Evolutionary conservation across 2,329 filamentous ascomycete species (phyloP).

Genomic region (Aureobasidium sp.): DNA sequence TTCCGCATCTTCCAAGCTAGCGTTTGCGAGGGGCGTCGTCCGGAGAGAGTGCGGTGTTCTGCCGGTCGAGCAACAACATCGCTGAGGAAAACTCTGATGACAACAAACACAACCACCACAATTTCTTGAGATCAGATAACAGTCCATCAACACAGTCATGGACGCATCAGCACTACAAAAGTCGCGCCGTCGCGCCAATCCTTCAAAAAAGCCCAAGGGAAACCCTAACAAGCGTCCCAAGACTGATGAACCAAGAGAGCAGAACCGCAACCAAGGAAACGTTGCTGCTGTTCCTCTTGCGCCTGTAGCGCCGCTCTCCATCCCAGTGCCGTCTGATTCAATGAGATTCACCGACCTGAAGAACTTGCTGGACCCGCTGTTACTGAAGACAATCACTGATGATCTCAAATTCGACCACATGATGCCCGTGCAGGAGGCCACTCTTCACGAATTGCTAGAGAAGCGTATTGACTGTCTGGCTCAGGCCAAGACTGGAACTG

Average conservation of each 20-base stretch:
- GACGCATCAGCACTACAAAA: conserved; percentile 6
- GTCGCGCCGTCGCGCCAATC: conserved; percentile 7
- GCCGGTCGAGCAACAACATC: conserved; percentile 1
- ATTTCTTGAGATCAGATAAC: not conserved
- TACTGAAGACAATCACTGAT: conserved; percentile 56
- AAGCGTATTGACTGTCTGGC: conserved; percentile 45
- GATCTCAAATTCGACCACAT: conserved; percentile 28
- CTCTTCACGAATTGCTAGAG: conserved; percentile 41
- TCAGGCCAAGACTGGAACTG: conserved; percentile 77
- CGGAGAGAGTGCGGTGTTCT: conserved; percentile 2
- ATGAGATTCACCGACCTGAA: conserved; percentile 62
- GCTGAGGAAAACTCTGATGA: not conserved
- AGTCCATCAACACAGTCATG: not conserved
- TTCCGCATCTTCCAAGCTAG: not conserved
- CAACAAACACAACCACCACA: not conserved
- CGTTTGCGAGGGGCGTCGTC: not conserved
- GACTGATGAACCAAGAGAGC: not conserved
- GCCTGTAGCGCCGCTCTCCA: conserved; percentile 3
- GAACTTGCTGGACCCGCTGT: conserved; percentile 67
- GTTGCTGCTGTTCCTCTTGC: not conserved
- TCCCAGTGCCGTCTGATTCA: not conserved
- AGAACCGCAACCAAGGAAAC: not conserved
- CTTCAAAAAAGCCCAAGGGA: conserved; percentile 3
- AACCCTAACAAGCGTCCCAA: conserved; percentile 5
- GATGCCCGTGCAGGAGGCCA: conserved; percentile 47